phyloP scores from a whole-genome alignment of 73 alveolate species.

The Paramecium pentaurelia region DNA sequence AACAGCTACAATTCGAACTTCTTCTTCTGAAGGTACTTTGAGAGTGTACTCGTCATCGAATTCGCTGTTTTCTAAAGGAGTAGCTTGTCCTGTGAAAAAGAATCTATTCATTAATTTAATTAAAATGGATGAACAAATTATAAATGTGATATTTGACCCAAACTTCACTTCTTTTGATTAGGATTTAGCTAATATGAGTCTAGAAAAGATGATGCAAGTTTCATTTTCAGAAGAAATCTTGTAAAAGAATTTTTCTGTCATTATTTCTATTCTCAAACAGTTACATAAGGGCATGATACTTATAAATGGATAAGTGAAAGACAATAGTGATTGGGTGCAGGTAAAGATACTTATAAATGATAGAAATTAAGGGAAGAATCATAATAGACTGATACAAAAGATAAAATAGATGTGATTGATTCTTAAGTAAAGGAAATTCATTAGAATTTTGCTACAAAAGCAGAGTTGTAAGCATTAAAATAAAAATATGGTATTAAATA shows the following conservation, averaged over 20 bases:
- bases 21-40: constrained; percentile 9
- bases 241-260: constrained; percentile 6
- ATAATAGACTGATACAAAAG: neutral
- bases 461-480: constrained; percentile 1
- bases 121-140: constrained; percentile 18
- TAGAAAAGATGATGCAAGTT: constrained; percentile 26
- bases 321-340: constrained; percentile 21
- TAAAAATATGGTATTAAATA: neutral
- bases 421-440: neutral
- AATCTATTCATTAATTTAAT: constrained; percentile 9
- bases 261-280: constrained; percentile 41
- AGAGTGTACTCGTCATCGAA: constrained; percentile 34
- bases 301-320: neutral
- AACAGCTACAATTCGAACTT: neutral
- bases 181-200: neutral
- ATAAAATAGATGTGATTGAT: neutral
- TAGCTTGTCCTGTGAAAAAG: neutral
- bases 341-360: neutral
- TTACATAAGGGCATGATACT: constrained; percentile 35
- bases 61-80: neutral
- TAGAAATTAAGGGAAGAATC: constrained; percentile 18
- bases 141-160: constrained; percentile 44
- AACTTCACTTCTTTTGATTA: constrained; percentile 33
- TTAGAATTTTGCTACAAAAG: constrained; percentile 33
- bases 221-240: constrained; percentile 7